These are phyloP conservation scores for Microthlaspi erraticum DNA, from an alignment of 345 rosid species.

Conservation along the genomic window DNA sequence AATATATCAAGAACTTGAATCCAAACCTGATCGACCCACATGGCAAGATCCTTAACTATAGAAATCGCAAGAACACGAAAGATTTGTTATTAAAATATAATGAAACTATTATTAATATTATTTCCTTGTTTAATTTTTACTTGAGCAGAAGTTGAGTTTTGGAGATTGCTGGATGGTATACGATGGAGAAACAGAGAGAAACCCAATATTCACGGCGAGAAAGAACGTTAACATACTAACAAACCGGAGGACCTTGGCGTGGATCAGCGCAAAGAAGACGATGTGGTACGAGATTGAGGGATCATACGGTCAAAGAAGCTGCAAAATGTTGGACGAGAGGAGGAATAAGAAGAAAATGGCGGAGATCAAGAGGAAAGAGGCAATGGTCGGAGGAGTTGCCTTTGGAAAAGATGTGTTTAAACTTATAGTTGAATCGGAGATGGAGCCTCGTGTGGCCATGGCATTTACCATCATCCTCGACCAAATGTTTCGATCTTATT, in stretches of 20 bases:
- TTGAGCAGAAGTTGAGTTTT: constrained; percentile 64
- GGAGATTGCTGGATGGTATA: constrained; percentile 84
- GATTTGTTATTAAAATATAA: neutral
- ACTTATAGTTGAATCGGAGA: constrained; percentile 67
- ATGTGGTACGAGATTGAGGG: constrained; percentile 75
- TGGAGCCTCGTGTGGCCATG: constrained; percentile 72
- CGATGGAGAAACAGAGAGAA: constrained; percentile 70
- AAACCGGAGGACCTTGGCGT: constrained; percentile 60
- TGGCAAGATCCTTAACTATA: too few relatives aligned
- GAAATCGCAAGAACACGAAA: too few relatives aligned
- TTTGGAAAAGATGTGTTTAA: constrained; percentile 81
- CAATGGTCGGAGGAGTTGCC: constrained; percentile 61
- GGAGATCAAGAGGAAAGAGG: constrained; percentile 75
- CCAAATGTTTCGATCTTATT: constrained; percentile 79
- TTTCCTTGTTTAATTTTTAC: neutral
- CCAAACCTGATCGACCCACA: neutral
- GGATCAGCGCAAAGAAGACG: constrained; percentile 44
- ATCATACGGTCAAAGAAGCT: constrained; percentile 68
- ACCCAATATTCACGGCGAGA: constrained; percentile 60
- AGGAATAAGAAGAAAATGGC: constrained; percentile 50
- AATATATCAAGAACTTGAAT: neutral
- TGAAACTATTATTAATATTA: constrained; percentile 1
- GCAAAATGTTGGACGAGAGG: constrained; percentile 66
- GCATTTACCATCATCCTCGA: constrained; percentile 84
- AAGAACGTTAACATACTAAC: constrained; percentile 58